These are phyloP conservation scores for Fusarium musae DNA, from an alignment of 2,329 filamentous ascomycete genomes.

Conservation along the genomic window DNA sequence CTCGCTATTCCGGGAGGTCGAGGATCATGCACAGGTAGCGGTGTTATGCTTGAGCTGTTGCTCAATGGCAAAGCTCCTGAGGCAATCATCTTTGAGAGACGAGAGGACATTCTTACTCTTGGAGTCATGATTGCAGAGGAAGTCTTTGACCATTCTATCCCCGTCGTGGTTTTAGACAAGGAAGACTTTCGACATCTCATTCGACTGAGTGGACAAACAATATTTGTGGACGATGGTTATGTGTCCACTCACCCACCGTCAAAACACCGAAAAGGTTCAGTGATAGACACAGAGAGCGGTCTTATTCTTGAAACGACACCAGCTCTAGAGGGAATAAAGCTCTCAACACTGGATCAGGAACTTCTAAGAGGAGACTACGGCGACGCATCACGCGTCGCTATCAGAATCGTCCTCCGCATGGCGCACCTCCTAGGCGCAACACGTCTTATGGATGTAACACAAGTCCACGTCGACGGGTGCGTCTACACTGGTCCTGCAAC, in stretches of 20 bases:
- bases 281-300: background rate
- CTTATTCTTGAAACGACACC: slow-evolving; percentile 5
- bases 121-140: slow-evolving; percentile 57
- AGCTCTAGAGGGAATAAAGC: slow-evolving; percentile 30
- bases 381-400: slow-evolving; percentile 14
- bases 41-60: slow-evolving; percentile 57
- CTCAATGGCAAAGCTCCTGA: slow-evolving; percentile 52
- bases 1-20: slow-evolving; percentile 58
- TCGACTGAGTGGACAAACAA: background rate
- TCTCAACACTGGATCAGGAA: slow-evolving; percentile 18
- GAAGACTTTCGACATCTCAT: slow-evolving; percentile 29
- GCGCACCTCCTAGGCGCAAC: slow-evolving; percentile 22
- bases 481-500: slow-evolving; percentile 43
- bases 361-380: slow-evolving; percentile 21
- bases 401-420: slow-evolving; percentile 31
- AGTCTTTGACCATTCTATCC: slow-evolving; percentile 54
- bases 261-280: background rate
- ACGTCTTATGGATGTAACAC: slow-evolving; percentile 31
- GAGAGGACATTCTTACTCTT: slow-evolving; percentile 57
- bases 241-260: background rate
- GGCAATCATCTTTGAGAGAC: slow-evolving; percentile 54
- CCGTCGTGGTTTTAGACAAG: slow-evolving; percentile 48
- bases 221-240: slow-evolving; percentile 16
- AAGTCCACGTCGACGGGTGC: slow-evolving; percentile 29
- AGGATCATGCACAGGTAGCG: slow-evolving; percentile 59